Conservation (phyloP, 2,329 filamentous ascomycete genomes). For the Mycosphaerella arachidis region DNA sequence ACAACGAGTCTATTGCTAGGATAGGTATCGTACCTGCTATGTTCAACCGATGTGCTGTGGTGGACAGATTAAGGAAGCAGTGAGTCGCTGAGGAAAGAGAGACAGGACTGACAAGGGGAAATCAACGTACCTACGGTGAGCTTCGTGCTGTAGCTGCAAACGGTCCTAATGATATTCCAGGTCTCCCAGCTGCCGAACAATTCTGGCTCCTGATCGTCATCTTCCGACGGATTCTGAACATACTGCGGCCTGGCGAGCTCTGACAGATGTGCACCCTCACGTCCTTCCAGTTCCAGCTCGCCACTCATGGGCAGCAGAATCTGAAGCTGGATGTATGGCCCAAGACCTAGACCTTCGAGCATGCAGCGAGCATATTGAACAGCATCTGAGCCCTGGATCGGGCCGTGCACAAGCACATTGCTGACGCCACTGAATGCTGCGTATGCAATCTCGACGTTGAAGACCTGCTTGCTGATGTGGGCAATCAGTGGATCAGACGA, state of each 20-base stretch:
- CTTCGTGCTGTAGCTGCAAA: conserved; percentile 79
- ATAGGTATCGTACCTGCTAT: conserved; percentile 4
- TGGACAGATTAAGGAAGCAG: not conserved
- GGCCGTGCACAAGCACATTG: conserved; percentile 77
- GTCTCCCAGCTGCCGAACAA: conserved; percentile 83
- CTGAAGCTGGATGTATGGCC: conserved; percentile 71
- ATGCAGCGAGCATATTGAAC: conserved; percentile 80
- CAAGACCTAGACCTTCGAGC: conserved; percentile 70
- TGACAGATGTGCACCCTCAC: conserved; percentile 51
- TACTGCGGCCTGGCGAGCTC: conserved; percentile 40
- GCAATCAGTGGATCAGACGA: conserved; percentile 78
- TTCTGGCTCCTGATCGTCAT: conserved; percentile 33
- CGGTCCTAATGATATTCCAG: conserved; percentile 81
- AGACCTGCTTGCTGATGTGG: conserved; percentile 80
- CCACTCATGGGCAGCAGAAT: conserved; percentile 82
- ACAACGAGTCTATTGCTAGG: not conserved
- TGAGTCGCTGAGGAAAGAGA: conserved; percentile 2
- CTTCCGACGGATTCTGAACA: conserved; percentile 11
- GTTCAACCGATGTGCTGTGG: not conserved
- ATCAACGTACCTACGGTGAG: conserved; percentile 72
- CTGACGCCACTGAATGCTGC: conserved; percentile 90
- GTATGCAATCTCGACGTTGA: conserved; percentile 88
- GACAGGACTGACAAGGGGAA: not conserved
- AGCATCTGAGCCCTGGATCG: conserved; percentile 48
- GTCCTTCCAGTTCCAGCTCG: conserved; percentile 56